Percentiles rank a stretch among this genome's conserved stretches.
phyloP scores from a whole-genome alignment of 1,284 basidiomycete species.

The Wallemia mellicola region DNA sequence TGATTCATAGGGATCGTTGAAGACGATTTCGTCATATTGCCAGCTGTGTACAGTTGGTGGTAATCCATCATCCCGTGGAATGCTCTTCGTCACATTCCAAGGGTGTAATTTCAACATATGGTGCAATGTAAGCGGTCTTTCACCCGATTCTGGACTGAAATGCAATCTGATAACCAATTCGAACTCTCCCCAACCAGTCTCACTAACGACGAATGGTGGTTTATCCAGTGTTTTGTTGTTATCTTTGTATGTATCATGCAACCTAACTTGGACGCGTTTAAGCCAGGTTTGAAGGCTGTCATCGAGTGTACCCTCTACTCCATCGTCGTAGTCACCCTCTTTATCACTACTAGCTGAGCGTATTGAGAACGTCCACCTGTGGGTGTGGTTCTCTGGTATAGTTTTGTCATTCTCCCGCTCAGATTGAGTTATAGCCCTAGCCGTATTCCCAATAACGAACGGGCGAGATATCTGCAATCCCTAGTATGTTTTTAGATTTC shows the following conservation, averaged over 20 bases:
- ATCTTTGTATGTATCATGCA: conserved; percentile 64
- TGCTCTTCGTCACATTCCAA: not conserved
- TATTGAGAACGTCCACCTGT: conserved; percentile 87
- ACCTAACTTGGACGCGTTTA: conserved; percentile 83
- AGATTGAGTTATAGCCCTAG: not conserved
- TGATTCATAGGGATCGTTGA: conserved; percentile 66
- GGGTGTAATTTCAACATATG: conserved; percentile 46
- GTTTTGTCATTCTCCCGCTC: conserved; percentile 18
- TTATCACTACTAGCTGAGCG: conserved; percentile 25
- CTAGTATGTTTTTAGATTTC: not conserved
- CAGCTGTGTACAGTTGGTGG: conserved; percentile 53
- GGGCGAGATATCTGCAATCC: not conserved
- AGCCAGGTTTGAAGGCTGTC: conserved; percentile 39
- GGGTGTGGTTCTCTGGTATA: conserved; percentile 31
- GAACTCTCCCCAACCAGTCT: conserved; percentile 99
- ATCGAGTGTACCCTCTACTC: conserved; percentile 21
- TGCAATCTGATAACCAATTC: conserved; percentile 79
- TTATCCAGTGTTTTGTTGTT: conserved; percentile 46
- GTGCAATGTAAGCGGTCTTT: conserved; percentile 60
- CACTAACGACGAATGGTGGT: conserved; percentile 74
- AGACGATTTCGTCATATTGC: conserved; percentile 97
- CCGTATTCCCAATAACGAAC: not conserved
- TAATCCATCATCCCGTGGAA: conserved; percentile 1
- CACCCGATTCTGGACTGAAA: conserved; percentile 68
- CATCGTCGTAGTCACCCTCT: conserved; percentile 24